Percentiles rank a stretch among this genome's conserved stretches.
Conservation (phyloP, 73 alveolate genomes). For the Uronychia binucleata region DNA sequence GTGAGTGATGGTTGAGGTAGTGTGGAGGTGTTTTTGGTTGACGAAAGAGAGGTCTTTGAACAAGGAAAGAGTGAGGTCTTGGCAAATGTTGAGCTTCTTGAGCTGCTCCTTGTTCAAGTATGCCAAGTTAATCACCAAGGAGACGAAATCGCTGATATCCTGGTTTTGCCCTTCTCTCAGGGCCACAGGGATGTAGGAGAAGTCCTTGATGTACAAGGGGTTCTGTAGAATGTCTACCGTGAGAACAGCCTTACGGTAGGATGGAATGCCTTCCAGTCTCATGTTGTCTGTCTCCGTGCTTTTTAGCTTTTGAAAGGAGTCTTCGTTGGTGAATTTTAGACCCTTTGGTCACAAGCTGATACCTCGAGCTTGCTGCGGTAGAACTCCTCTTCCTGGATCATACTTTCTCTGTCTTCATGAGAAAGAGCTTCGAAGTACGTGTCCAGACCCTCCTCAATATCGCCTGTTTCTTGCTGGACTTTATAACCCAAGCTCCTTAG, state of each 20-base stretch:
- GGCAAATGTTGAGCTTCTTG: too few relatives aligned
- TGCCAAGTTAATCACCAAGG: background rate
- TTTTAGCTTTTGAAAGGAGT: background rate
- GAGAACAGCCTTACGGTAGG: background rate
- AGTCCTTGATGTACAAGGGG: background rate
- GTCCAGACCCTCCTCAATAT: slow-evolving; percentile 37
- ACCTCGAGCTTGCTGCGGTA: slow-evolving; percentile 1
- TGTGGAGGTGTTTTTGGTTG: too few relatives aligned
- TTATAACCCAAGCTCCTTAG: background rate
- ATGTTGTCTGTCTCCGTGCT: background rate
- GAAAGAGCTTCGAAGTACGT: slow-evolving; percentile 31
- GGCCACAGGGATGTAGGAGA: background rate
- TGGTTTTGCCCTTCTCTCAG: background rate
- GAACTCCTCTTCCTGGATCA: slow-evolving; percentile 38
- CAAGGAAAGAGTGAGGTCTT: too few relatives aligned
- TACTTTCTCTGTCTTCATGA: slow-evolving; percentile 42
- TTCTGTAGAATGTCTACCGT: background rate
- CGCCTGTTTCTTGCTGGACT: too few relatives aligned
- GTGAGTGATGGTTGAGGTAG: too few relatives aligned
- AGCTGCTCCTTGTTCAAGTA: too few relatives aligned
- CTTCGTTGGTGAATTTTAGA: background rate
- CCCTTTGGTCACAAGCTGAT: background rate
- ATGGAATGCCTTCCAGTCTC: background rate
- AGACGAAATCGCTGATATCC: background rate
- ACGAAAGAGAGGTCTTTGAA: too few relatives aligned